phyloP scores from a whole-genome alignment of 2,329 filamentous ascomycete species.

The Akanthomyces muscarius region DNA sequence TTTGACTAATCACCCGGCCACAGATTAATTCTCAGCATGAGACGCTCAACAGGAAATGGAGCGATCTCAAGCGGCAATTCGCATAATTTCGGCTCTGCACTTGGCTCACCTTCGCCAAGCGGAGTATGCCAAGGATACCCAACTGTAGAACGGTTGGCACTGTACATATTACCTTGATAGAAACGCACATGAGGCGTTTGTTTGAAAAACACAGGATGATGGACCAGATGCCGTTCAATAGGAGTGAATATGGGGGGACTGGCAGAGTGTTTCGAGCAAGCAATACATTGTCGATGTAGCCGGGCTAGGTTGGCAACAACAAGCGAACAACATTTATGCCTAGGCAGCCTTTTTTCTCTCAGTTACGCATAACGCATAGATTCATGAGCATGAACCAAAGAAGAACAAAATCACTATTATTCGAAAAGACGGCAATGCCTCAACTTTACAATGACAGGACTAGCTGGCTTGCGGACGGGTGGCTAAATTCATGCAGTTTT shows the following conservation, averaged over 20 bases:
- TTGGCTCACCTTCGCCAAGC: background rate
- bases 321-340: conserved; percentile 3
- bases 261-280: background rate
- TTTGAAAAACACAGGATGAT: background rate
- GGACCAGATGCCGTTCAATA: conserved; percentile 1
- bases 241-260: background rate
- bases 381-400: background rate
- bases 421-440: background rate
- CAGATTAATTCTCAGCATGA: conserved; percentile 70
- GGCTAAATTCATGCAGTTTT: conserved; percentile 13
- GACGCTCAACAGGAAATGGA: conserved; percentile 71
- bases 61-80: conserved; percentile 63
- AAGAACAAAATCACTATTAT: background rate
- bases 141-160: conserved; percentile 5
- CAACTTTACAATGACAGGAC: background rate
- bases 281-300: background rate
- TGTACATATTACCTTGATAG: conserved; percentile 14
- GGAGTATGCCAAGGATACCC: background rate
- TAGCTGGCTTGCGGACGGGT: background rate
- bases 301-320: background rate
- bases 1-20: background rate
- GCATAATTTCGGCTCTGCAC: conserved; percentile 28
- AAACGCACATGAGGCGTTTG: conserved; percentile 1
- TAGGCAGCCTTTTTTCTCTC: conserved; percentile 5
- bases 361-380: conserved; percentile 6